phyloP scores from a whole-genome alignment of 306 rosid genomes.

The Lathyrus sativus region DNA sequence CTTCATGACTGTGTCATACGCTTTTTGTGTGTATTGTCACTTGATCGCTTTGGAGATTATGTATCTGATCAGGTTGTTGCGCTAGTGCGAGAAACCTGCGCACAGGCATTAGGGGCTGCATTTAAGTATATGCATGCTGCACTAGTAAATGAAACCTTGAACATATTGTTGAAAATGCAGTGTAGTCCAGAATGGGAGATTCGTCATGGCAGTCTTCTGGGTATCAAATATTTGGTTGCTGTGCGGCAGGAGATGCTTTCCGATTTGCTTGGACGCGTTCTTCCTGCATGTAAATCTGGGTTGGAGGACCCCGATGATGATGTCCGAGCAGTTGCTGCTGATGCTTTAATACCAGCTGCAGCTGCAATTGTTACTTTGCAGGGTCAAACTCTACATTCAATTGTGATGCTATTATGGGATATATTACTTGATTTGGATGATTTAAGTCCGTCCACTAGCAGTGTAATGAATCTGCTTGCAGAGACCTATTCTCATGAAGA shows the following conservation, averaged over 20 bases:
- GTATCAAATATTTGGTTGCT: slow-evolving; percentile 95
- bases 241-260: too few species aligned
- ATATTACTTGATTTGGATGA: slow-evolving; percentile 95
- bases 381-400: slow-evolving; percentile 74
- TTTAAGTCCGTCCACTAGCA: slow-evolving; percentile 99
- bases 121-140: slow-evolving; percentile 94
- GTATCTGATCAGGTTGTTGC: slow-evolving; percentile 99
- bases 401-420: slow-evolving; percentile 95
- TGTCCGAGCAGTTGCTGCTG: slow-evolving; percentile 99
- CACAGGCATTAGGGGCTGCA: slow-evolving; percentile 94
- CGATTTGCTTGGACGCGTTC: slow-evolving; percentile 80
- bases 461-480: slow-evolving; percentile 97
- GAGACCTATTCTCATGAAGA: slow-evolving; percentile 95
- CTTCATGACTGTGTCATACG: too few species aligned
- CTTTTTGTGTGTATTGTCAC: too few species aligned
- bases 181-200: slow-evolving; percentile 99
- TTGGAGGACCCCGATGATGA: slow-evolving; percentile 98
- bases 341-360: slow-evolving; percentile 90
- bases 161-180: slow-evolving; percentile 94
- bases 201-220: slow-evolving; percentile 97
- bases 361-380: slow-evolving; percentile 77
- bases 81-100: slow-evolving; percentile 98
- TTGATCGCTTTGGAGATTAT: slow-evolving; percentile 97
- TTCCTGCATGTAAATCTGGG: slow-evolving; percentile 94
- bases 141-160: slow-evolving; percentile 76